These are phyloP conservation scores for Solanum chacoense DNA, from an alignment of 305 asterid species.

Conservation along the genomic window DNA sequence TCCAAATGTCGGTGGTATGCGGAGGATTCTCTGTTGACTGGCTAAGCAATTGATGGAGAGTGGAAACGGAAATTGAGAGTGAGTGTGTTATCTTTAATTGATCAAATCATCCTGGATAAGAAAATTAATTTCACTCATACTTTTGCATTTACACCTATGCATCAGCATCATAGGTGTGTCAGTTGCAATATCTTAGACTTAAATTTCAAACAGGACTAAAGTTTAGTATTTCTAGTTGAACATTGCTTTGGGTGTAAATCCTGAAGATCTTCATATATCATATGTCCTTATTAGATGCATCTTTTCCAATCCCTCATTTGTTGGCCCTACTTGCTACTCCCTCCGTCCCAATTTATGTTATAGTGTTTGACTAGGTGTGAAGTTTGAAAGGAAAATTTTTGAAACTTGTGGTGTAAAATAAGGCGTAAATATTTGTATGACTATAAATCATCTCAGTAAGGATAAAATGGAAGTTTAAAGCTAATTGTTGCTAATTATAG, in stretches of 20 bases:
- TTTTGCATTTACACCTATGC: background rate
- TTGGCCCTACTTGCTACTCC: background rate
- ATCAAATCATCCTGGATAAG: background rate
- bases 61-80: background rate
- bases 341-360: background rate
- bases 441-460: background rate
- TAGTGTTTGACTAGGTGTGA: background rate
- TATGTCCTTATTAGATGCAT: background rate
- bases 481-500: background rate
- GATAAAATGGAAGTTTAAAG: background rate
- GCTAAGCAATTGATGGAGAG: background rate
- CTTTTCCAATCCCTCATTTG: background rate
- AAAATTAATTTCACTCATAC: background rate
- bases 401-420: background rate
- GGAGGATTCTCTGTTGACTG: background rate
- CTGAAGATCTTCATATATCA: background rate
- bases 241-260: background rate
- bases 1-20: background rate
- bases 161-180: background rate
- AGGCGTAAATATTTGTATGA: background rate
- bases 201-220: background rate
- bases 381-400: background rate
- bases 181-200: background rate
- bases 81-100: background rate
- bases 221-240: background rate